Conservation (phyloP, 768 basidiomycete genomes). For the Leccinum truebloodii region DNA sequence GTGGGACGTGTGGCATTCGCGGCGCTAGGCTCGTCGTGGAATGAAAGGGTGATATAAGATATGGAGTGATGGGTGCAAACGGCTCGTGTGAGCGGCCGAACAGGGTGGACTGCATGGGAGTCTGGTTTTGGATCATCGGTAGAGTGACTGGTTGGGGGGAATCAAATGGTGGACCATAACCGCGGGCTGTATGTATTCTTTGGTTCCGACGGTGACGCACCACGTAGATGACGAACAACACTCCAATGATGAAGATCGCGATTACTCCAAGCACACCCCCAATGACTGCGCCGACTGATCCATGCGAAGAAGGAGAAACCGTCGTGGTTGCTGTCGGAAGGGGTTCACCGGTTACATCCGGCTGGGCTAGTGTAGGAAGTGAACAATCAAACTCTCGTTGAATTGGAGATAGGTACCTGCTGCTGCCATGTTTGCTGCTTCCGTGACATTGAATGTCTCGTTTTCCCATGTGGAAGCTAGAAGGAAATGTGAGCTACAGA, state of each 20-base stretch:
- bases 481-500: conserved; percentile 2
- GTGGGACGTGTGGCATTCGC: background rate
- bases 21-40: conserved; percentile 15
- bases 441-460: conserved; percentile 13
- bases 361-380: background rate
- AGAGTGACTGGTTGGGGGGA: background rate
- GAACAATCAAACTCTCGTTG: background rate
- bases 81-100: background rate
- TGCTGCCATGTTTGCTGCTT: conserved; percentile 10
- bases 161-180: background rate
- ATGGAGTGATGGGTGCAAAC: background rate
- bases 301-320: conserved; percentile 12
- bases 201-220: conserved; percentile 15
- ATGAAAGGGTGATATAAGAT: conserved; percentile 6
- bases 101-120: background rate
- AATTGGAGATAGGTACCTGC: conserved; percentile 11
- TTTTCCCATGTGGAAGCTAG: conserved; percentile 23
- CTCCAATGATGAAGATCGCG: conserved; percentile 16
- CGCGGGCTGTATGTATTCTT: background rate
- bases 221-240: conserved; percentile 11
- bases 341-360: conserved; percentile 22
- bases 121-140: background rate
- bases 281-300: conserved; percentile 16
- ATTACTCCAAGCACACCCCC: conserved; percentile 27
- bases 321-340: conserved; percentile 8